These are phyloP conservation scores for Chlamydomonas applanata DNA, from an alignment of 139 green algal genomes.

Conservation along the genomic window DNA sequence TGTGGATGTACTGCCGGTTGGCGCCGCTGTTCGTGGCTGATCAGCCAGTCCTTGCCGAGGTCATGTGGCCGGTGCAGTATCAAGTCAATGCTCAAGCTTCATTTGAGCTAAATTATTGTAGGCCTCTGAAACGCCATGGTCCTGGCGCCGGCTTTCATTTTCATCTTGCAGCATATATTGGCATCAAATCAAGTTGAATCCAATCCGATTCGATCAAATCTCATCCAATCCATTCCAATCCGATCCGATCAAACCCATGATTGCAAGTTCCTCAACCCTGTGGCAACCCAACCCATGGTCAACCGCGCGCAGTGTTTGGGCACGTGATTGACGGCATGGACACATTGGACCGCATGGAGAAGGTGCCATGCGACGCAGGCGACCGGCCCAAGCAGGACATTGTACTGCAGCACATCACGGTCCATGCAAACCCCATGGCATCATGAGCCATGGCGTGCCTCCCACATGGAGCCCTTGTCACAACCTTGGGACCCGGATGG, in stretches of 20 bases:
- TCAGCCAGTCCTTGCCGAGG: too few relatives aligned
- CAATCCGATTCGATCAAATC: too few relatives aligned
- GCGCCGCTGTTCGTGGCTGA: too few relatives aligned
- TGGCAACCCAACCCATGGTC: not conserved
- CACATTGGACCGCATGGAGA: conserved; percentile 94
- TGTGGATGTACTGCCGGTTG: too few relatives aligned
- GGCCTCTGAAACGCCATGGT: too few relatives aligned
- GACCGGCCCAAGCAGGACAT: conserved; percentile 81
- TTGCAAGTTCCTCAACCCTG: not conserved
- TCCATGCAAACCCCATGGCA: conserved; percentile 88
- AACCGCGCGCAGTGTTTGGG: conserved; percentile 69
- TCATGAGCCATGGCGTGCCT: not conserved
- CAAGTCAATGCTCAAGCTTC: too few relatives aligned
- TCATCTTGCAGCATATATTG: too few relatives aligned
- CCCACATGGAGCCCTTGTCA: too few relatives aligned
- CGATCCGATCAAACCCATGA: not conserved
- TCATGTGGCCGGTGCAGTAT: too few relatives aligned
- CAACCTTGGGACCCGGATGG: too few relatives aligned
- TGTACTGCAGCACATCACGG: conserved; percentile 71
- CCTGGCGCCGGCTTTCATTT: too few relatives aligned
- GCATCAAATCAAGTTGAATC: not conserved
- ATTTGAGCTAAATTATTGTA: too few relatives aligned
- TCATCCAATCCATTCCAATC: not conserved
- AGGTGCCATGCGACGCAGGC: conserved; percentile 41
- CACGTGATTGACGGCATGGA: conserved; percentile 96